Base-by-base conservation (phyloP, 1,284 basidiomycete species). In the Boletus smithii region DNA sequence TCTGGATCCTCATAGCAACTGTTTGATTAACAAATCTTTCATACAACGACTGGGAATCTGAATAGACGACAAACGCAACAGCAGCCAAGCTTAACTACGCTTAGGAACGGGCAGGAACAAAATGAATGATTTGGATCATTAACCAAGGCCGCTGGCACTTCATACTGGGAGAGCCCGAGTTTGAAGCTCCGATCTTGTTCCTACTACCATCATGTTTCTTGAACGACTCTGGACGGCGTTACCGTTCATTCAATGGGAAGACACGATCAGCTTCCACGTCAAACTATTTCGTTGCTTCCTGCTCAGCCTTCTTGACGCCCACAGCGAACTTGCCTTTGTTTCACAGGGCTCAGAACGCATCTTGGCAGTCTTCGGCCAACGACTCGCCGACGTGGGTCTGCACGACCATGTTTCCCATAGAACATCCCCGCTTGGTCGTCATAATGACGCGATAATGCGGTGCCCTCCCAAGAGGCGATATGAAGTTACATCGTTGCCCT, bases 261-360 rank as follows among this genome's bases (percentile, higher is more conserved):
- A 60, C 24, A 42, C 36, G 13, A 5, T 53, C n/a, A 29, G 16
- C 29, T 46, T 62, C 29, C 56, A 59, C 36, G 34, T 20, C 16
- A 16, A 3, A 9, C 27, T 62, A 0, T 47, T 61, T 22, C 56
- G 34, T 8, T 59, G 48, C 29, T 50, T 59, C 41, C 18, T 57
- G 2, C 34, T 49, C 8, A 14, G 30, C 17, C 2, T 46, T 7
- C 29, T 48, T 10, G 47, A 49, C 13, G n/a, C 36, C 14, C 23
- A 40, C 24, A 27, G 22, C 32, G 39, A 55, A 1, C 34, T 37
- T 17, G 26, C 23, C 40, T 9, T 47, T 8, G 16, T 42, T 10
- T 45, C 38, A 6, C 45, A 23, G 0, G 7, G 29, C 33, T 26
- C 23, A 7, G 20, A 30, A 18, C 10, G 31, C 18, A 5, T 46